Evolutionary conservation across 768 basidiomycete species (phyloP).

Genomic region (Lactarius trivialis): DNA sequence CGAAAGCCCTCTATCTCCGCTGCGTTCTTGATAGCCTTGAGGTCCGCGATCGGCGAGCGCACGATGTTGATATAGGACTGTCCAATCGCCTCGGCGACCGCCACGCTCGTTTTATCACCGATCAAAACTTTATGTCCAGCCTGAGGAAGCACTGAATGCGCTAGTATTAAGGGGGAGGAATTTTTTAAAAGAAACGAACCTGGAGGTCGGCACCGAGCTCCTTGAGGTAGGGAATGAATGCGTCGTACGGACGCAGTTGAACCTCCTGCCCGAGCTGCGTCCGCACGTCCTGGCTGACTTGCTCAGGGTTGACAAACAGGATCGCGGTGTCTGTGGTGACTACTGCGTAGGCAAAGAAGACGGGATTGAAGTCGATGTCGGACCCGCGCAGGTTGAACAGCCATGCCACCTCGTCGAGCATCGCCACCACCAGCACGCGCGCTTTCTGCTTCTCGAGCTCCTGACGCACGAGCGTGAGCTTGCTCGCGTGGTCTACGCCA

Average conservation of each 20-base stretch:
- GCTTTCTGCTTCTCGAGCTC: constrained; percentile 55
- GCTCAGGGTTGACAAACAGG: constrained; percentile 60
- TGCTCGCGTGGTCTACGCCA: constrained; percentile 58
- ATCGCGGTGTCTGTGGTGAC: constrained; percentile 50
- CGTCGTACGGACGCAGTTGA: constrained; percentile 62
- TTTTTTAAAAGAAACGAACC: neutral
- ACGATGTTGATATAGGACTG: constrained; percentile 56
- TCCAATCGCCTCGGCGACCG: constrained; percentile 75
- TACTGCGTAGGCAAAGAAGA: constrained; percentile 90
- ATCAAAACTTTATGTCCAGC: constrained; percentile 61
- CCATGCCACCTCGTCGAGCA: constrained; percentile 95
- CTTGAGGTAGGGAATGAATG: constrained; percentile 59
- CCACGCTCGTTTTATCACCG: constrained; percentile 71
- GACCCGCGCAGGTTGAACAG: constrained; percentile 86
- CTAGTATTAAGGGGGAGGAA: neutral
- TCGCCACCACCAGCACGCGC: constrained; percentile 75
- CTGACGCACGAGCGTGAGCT: constrained; percentile 60
- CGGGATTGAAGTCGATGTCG: constrained; percentile 88
- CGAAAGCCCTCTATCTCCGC: constrained; percentile 88
- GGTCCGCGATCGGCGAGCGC: constrained; percentile 68
- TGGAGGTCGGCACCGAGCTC: constrained; percentile 36
- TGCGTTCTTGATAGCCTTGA: constrained; percentile 75
- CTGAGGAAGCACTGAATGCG: neutral
- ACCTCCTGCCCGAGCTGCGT: constrained; percentile 52
- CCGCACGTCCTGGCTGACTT: constrained; percentile 43